Base-by-base conservation (phyloP, 352 stramenopile species). In the Globisporangium ultimum region DNA sequence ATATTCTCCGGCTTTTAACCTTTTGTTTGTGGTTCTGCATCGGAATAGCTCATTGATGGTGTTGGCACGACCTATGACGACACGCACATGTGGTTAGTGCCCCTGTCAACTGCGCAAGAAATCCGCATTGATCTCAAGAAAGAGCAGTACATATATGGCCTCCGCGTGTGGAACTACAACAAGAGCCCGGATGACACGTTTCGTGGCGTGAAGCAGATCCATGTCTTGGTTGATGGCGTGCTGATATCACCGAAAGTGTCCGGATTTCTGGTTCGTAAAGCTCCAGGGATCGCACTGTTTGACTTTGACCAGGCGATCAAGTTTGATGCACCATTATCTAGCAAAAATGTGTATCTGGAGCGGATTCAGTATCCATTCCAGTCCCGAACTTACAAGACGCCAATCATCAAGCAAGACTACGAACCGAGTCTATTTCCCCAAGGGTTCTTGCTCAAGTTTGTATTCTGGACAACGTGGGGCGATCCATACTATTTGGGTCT, bases 71-170 rank as follows among this genome's bases (percentile, higher is more conserved):
- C 88, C 3, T 95, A 74, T 48, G 88, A 97, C 32, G 91, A 97
- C 60, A 78, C 84, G 10, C 89, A 97, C 66, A 89, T 93, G 77
- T 97, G 91, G 91, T 75, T 97, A 0, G 72, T 95, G 22, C 91
- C 91, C 1, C 76, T 90, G 9, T 69, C 75, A 49, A 1, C 48
- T 18, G 51, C 58, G 2, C 64, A 74, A 8, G 68, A 88, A 54
- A 63, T 94, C 17, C 70, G 64, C 0, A 83, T 96, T 14, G 70
- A 88, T 36, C 66, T 96, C 15, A 76, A 83, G 43, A 60, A 55
- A 9, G 64, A 76, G 6, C 75, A 89, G 41, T 57, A 63, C 18
- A 61, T 91, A 14, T 87, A 84, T 52, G 84, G 82, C 0, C 57
- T 93, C n/a, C 76, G 76, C 7, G 36, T 92, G 5, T 93, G 81